These are phyloP conservation scores for Barnettozyma wickerhamii DNA, from an alignment of 805 yeast genomes.

Conservation along the genomic window DNA sequence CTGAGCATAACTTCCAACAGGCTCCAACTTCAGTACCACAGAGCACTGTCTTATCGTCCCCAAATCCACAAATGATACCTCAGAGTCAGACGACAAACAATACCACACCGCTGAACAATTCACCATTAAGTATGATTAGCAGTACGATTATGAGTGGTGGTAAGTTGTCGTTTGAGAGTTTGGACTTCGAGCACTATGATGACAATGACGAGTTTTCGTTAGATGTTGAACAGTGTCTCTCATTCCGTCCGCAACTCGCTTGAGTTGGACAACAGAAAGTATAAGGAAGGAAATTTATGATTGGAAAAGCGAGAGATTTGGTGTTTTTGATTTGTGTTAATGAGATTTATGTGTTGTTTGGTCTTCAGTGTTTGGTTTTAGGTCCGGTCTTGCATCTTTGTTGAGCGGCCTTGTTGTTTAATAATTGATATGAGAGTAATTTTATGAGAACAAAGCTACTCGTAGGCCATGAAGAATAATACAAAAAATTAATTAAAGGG, in stretches of 20 bases:
- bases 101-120: neutral
- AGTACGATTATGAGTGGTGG: neutral
- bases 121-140: slow-evolving; percentile 4
- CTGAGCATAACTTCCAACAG: slow-evolving; percentile 3
- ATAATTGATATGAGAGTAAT: neutral
- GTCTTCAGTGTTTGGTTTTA: neutral
- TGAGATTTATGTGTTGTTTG: neutral
- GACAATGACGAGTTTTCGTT: slow-evolving; percentile 25
- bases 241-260: slow-evolving; percentile 8
- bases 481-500: too few species aligned
- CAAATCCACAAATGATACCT: neutral
- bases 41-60: neutral
- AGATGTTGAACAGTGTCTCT: slow-evolving; percentile 24
- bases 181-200: slow-evolving; percentile 17
- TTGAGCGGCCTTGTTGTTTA: neutral
- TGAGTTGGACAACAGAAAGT: too few species aligned
- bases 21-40: neutral
- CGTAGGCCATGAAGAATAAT: too few species aligned
- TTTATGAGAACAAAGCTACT: neutral
- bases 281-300: too few species aligned
- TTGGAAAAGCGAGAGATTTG: too few species aligned
- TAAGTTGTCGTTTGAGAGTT: slow-evolving; percentile 1
- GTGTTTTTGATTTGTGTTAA: neutral
- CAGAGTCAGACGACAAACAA: neutral
- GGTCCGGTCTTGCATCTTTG: neutral